Base-by-base conservation (phyloP, 345 rosid genomes). In the Camelina laxa region DNA sequence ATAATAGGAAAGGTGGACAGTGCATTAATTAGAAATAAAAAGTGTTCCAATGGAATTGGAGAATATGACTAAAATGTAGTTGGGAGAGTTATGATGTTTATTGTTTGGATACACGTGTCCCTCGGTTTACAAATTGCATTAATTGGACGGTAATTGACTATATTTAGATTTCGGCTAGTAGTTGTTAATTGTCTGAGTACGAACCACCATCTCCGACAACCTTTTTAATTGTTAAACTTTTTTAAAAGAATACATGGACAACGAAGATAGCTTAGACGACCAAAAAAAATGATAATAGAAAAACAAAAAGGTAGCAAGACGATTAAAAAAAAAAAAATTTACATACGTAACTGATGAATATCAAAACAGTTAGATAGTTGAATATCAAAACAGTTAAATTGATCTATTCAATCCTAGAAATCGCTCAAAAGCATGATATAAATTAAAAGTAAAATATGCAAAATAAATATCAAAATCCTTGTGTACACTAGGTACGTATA, bases 91-190 rank as follows among this genome's bases (percentile, higher is more conserved):
- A 15, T 70, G 68, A 59, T 75, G 24, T 60, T 60, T 68, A 11
- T 19, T 68, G 24, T 39, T 41, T 41, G 38, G 38, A 60, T n/a
- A 68, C 74, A 68, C 74, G 63, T 60, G 74, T 75, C 56, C 4
- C 56, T 41, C 13, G 14, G n/a, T 60, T 60, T 68, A 60, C 17
- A 67, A 8, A 60, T 31, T 68, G 21, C 62, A 60, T 68, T 75
- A 41, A 54, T 48, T 75, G 13, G 36, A 24, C 60, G 78, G 45
- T 58, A 38, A 6, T 5, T 58, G 3, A 27, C 13, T 5, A 2
- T 33, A 27, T 56, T 5, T 20, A 33, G 19, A 20, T 14, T 64
- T 27, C 9, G 55, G 56, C n/a, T 57, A 15, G 5, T 65, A 12
- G 45, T 48, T 20, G 49, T 61, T 62, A 27, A 27, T 11, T 38